These are phyloP conservation scores for Fusarium succisae DNA, from an alignment of 2,329 filamentous ascomycete species.

Conservation along the genomic window DNA sequence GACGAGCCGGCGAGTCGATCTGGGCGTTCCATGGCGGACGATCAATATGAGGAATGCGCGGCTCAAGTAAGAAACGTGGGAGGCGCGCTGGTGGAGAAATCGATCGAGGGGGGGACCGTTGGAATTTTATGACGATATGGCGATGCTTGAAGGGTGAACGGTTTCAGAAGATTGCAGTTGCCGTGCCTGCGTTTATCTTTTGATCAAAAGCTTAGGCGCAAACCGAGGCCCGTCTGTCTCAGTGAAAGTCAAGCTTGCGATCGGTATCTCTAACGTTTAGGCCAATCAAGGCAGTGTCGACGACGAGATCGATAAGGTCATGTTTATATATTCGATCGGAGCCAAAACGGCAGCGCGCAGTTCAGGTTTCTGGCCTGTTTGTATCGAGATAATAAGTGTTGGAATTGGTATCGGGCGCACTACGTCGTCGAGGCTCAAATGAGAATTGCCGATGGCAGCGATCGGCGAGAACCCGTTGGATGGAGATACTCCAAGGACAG, in stretches of 20 bases:
- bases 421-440: conserved; percentile 1
- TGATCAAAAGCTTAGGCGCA: conserved; percentile 33
- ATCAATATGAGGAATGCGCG: conserved; percentile 26
- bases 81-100: conserved; percentile 34
- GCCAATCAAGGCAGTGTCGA: conserved; percentile 46
- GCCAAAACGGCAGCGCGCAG: conserved; percentile 37
- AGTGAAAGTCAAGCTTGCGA: conserved; percentile 29
- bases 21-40: conserved; percentile 48
- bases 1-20: conserved; percentile 45
- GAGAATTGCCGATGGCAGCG: not conserved
- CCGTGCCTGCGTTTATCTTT: conserved; percentile 36
- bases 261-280: conserved; percentile 34
- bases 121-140: conserved; percentile 32
- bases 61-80: conserved; percentile 32
- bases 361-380: conserved; percentile 28
- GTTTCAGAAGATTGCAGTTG: conserved; percentile 47
- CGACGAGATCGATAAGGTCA: conserved; percentile 45
- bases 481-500: conserved; percentile 17
- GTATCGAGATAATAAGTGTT: not conserved
- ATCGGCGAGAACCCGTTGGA: conserved; percentile 3
- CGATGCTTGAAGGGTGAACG: conserved; percentile 36
- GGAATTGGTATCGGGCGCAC: conserved; percentile 1
- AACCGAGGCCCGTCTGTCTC: conserved; percentile 37
- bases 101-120: conserved; percentile 32
- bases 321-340: conserved; percentile 40